These are phyloP conservation scores for Yamadazyma triangularis DNA, from an alignment of 1,139 yeast species.

Conservation along the genomic window DNA sequence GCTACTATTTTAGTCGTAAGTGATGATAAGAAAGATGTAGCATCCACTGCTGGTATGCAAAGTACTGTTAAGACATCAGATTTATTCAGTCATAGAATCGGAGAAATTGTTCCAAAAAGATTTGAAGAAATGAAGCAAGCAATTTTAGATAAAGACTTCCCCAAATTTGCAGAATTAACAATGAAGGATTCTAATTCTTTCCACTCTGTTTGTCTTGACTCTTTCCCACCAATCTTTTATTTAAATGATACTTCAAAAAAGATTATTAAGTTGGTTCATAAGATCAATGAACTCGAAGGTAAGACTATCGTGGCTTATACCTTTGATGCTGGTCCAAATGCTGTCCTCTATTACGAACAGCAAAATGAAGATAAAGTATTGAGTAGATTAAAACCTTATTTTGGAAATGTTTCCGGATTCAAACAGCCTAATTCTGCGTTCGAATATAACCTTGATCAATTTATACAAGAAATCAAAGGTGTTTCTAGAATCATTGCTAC, in stretches of 20 bases:
- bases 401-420: conserved; percentile 9
- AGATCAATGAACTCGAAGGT: conserved; percentile 64
- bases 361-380: conserved; percentile 66
- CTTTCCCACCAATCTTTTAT: conserved; percentile 93
- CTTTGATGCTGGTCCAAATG: conserved; percentile 98
- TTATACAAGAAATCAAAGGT: conserved; percentile 50
- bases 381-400: conserved; percentile 38
- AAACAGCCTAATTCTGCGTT: conserved; percentile 5
- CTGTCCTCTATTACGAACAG: conserved; percentile 83
- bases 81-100: conserved; percentile 73
- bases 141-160: conserved; percentile 67
- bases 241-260: conserved; percentile 92
- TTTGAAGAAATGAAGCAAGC: conserved; percentile 78
- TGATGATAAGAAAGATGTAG: conserved; percentile 90
- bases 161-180: conserved; percentile 79
- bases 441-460: conserved; percentile 5
- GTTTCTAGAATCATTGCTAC: conserved; percentile 82
- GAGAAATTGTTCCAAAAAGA: conserved; percentile 78
- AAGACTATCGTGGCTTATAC: conserved; percentile 87
- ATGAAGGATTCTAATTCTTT: conserved; percentile 96
- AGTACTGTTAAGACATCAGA: conserved; percentile 85
- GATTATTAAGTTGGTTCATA: conserved; percentile 76
- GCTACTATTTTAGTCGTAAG: conserved; percentile 91
- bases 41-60: conserved; percentile 96
- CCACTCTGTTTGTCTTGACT: conserved; percentile 95